Evolutionary conservation across 257 asterid species (phyloP), one percentile per base, ranked within the genome.

Genomic region (Vinca minor): DNA sequence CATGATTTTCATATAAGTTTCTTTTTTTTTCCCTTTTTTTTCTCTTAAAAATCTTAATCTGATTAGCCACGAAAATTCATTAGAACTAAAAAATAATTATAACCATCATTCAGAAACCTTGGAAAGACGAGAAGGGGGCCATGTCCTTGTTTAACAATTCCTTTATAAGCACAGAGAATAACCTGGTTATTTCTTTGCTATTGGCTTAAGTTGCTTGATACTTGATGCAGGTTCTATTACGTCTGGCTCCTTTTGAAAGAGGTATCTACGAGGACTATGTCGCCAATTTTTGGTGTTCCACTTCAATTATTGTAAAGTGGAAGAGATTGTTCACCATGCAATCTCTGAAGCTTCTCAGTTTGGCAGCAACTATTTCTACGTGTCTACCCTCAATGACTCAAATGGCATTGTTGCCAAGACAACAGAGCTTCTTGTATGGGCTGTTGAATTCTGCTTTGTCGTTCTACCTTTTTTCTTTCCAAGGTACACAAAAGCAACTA

Each of bases 221-320:
- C 54, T 67, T 78, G 74, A 60, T 79, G 58, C 85, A 93, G 99
- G 99, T 93, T 74, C 84, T 93, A 68, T 84, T 94, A 68, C 90
- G 99, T 62, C 77, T 93, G 74, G 99, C 96, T 71, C 97, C 97
- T 42, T 87, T 87, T 28, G 99, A 89, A 82, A 89, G 99, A 80
- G 97, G 97, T 45, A 77, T 93, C 68, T 93, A 93, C 17, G 99
- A 89, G 80, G 97, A 93, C 80, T 93, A 93, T 56, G 97, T 89
- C 78, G 99, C 96, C 55, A 93, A 84, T 76, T 93, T 93, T 78
- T 89, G 99, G 99, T 89, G 99, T 71, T 71, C 96, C 32, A 84
- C 94, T 60, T 89, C 97, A 63, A 75, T 89, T 48, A 39, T 83
- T 17, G 68, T 93, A 67, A 93, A 93, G 79, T 89, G 99, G 97